Evolutionary conservation across 1,284 basidiomycete species (phyloP).

Genomic region (Ustilago lituana): DNA sequence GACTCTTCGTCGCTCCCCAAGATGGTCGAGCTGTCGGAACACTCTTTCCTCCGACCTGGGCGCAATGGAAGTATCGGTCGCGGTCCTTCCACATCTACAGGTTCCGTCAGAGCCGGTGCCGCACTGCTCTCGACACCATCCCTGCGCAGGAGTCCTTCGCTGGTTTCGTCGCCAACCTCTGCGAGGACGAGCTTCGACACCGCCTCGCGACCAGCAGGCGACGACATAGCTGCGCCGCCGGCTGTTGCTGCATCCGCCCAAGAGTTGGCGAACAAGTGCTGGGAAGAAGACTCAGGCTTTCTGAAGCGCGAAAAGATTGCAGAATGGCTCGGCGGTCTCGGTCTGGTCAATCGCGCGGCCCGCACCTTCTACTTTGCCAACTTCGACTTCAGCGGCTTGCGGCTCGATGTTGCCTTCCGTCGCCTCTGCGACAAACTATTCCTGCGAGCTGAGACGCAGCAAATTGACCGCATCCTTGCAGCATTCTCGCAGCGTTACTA

Average conservation of each 20-base stretch:
- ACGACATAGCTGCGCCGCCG: neutral
- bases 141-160: constrained; percentile 18
- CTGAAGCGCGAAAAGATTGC: constrained; percentile 89
- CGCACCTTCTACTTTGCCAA: constrained; percentile 83
- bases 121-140: constrained; percentile 19
- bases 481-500: constrained; percentile 88
- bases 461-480: constrained; percentile 93
- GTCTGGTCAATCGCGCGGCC: constrained; percentile 78
- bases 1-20: constrained; percentile 20
- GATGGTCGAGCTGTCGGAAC: constrained; percentile 14
- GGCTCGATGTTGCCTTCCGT: constrained; percentile 89
- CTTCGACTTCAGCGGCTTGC: constrained; percentile 84
- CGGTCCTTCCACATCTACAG: constrained; percentile 1
- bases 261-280: constrained; percentile 80
- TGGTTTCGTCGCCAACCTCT: constrained; percentile 18
- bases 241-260: constrained; percentile 14
- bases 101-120: constrained; percentile 3
- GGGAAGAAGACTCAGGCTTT: constrained; percentile 86
- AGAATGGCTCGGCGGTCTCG: constrained; percentile 90
- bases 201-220: constrained; percentile 7
- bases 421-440: constrained; percentile 88
- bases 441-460: constrained; percentile 95
- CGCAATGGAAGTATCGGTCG: constrained; percentile 20
- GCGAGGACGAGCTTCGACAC: constrained; percentile 34
- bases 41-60: constrained; percentile 20